phyloP scores from a whole-genome alignment of 2,329 filamentous ascomycete genomes.

The Bipolaris bicolor region DNA sequence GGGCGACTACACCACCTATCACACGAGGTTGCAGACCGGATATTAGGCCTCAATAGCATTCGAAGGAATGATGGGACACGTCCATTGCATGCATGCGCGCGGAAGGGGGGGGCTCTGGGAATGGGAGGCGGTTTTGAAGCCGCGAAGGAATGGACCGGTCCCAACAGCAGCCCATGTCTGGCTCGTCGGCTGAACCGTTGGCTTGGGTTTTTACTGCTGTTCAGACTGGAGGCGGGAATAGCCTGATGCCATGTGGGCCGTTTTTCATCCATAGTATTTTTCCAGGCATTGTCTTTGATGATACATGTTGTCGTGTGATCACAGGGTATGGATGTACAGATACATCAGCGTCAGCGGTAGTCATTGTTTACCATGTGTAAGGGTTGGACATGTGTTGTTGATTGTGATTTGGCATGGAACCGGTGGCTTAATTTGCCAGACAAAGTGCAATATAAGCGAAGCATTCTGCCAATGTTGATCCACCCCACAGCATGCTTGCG shows the following conservation, averaged over 20 bases:
- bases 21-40: not conserved
- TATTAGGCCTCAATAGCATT: constrained; percentile 4
- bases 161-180: constrained; percentile 6
- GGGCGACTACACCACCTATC: constrained; percentile 9
- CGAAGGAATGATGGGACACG: not conserved
- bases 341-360: not conserved
- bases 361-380: not conserved
- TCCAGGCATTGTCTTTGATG: not conserved
- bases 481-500: constrained; percentile 5
- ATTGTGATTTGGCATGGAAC: not conserved
- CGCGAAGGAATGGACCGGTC: constrained; percentile 7
- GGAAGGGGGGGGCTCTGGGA: not conserved
- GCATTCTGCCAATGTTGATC: constrained; percentile 7
- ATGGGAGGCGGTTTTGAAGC: not conserved
- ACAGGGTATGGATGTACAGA: not conserved
- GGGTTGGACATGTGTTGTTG: not conserved
- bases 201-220: constrained; percentile 1
- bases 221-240: not conserved
- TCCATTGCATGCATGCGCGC: constrained; percentile 1
- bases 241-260: not conserved
- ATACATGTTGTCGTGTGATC: not conserved
- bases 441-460: constrained; percentile 2
- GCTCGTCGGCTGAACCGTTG: constrained; percentile 9
- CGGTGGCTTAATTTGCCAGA: constrained; percentile 12
- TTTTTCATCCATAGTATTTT: not conserved